These are phyloP conservation scores for Aspergillus ruber DNA, from an alignment of 2,329 filamentous ascomycete species.

Conservation along the genomic window DNA sequence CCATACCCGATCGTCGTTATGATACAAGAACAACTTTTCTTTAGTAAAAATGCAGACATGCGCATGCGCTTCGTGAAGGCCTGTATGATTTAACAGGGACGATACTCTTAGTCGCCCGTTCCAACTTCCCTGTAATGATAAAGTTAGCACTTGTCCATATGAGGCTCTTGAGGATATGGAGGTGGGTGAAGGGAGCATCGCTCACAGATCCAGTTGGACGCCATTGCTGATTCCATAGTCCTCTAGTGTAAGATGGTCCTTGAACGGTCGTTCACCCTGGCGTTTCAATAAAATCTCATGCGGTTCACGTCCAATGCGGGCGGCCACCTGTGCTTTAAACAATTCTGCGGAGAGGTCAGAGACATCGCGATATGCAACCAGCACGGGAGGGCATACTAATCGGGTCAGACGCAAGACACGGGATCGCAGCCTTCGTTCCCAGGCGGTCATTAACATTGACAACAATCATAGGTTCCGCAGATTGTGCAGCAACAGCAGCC, in stretches of 20 bases:
- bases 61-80: background rate
- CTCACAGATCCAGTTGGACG: constrained; percentile 52
- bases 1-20: background rate
- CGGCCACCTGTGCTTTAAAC: constrained; percentile 88
- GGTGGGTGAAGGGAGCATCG: constrained; percentile 2
- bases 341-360: constrained; percentile 42
- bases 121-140: constrained; percentile 37
- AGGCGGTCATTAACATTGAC: constrained; percentile 93
- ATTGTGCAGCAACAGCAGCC: constrained; percentile 28
- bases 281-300: constrained; percentile 88
- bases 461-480: constrained; percentile 77
- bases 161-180: background rate
- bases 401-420: constrained; percentile 76
- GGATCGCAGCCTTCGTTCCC: constrained; percentile 90
- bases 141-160: constrained; percentile 15
- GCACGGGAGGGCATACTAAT: constrained; percentile 46
- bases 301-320: constrained; percentile 78
- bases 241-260: constrained; percentile 77
- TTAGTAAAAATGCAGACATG: background rate
- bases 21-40: background rate
- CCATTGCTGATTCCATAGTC: constrained; percentile 95
- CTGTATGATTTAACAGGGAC: constrained; percentile 6
- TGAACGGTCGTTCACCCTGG: constrained; percentile 89
- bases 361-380: background rate
- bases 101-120: constrained; percentile 37